Conservation (phyloP, 306 rosid genomes). For the Prosopis cineraria region DNA sequence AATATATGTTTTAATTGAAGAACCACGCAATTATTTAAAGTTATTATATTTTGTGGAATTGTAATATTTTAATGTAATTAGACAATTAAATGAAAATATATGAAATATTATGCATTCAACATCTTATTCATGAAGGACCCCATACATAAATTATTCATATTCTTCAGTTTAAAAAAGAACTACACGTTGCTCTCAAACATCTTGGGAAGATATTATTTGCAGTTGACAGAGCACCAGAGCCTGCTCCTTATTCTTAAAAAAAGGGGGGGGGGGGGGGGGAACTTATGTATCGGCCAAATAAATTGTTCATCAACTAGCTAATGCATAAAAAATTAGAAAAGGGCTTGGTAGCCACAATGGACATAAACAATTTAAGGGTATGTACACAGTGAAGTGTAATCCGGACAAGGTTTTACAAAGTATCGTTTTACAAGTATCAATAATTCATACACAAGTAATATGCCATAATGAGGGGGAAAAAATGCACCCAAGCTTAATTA, state of each 20-base stretch:
- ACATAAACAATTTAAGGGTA: background rate
- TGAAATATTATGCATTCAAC: background rate
- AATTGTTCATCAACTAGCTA: background rate
- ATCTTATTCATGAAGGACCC: background rate
- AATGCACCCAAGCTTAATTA: slow-evolving; percentile 23
- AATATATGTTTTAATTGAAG: background rate
- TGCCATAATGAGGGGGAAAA: background rate
- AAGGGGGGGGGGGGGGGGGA: too few relatives aligned
- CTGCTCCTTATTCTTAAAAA: too few relatives aligned
- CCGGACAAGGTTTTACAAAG: background rate
- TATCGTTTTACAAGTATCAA: slow-evolving; percentile 1
- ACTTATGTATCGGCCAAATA: too few relatives aligned
- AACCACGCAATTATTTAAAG: background rate
- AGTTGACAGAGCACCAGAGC: too few relatives aligned
- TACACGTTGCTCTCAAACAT: too few relatives aligned
- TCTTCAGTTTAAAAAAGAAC: background rate
- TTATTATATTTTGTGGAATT: background rate
- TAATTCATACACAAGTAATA: background rate
- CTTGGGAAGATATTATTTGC: too few relatives aligned
- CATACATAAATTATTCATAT: background rate
- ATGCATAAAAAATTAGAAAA: background rate
- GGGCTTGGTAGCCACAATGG: background rate
- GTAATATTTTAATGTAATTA: background rate
- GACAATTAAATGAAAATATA: background rate
- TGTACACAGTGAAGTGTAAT: background rate